Evolutionary conservation across 306 rosid species (phyloP).

Genomic region (Malus domestica): ASM211411v1 NC_041793.1:25128501-25129000

Average conservation of each 20-base stretch:
- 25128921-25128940: conserved; percentile 67
- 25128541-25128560: conserved; percentile 74
- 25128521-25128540: conserved; percentile 85
- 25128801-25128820: conserved; percentile 64
- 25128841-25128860: conserved; percentile 72
- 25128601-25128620: conserved; percentile 85
- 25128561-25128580: conserved; percentile 88
- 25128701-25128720: conserved; percentile 71
- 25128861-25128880: conserved; percentile 68
- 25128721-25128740: conserved; percentile 92
- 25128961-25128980: conserved; percentile 80
- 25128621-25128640: conserved; percentile 70
- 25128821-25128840: conserved; percentile 91
- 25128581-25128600: conserved; percentile 82
- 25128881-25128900: conserved; percentile 92
- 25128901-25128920: conserved; percentile 59
- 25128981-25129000: conserved; percentile 56
- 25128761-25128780: conserved; percentile 54
- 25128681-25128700: conserved; percentile 89
- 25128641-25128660: conserved; percentile 79
- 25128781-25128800: conserved; percentile 85
- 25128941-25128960: conserved; percentile 78
- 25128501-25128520: conserved; percentile 64
- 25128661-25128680: conserved; percentile 98
- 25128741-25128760: conserved; percentile 80